A percentile compares a stretch with the other conserved stretches of the same genome.
phyloP scores from a whole-genome alignment of 1,284 basidiomycete species.

The Ustilago vetiveriae region DNA sequence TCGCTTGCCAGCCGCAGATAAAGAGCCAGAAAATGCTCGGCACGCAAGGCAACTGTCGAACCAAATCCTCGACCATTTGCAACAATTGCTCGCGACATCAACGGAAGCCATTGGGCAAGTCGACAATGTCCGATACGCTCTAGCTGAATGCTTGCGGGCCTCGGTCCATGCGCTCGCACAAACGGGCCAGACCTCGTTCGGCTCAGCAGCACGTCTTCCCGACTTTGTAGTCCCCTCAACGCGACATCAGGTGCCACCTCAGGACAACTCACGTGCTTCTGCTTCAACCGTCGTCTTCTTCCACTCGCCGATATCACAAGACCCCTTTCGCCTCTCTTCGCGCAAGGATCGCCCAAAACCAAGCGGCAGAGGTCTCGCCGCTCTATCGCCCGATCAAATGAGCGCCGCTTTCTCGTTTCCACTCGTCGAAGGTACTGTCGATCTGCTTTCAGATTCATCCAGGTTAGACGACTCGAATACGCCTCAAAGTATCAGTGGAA shows the following conservation, averaged over 20 bases:
- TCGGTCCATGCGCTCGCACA: slow-evolving; percentile 43
- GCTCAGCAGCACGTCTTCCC: slow-evolving; percentile 19
- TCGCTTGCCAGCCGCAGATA: slow-evolving; percentile 1
- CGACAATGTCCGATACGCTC: slow-evolving; percentile 45
- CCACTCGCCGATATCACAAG: slow-evolving; percentile 1
- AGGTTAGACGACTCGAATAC: not conserved
- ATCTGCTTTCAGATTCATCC: not conserved
- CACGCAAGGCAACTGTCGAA: slow-evolving; percentile 9
- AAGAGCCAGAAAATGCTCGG: slow-evolving; percentile 1
- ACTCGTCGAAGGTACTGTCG: not conserved
- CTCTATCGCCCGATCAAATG: slow-evolving; percentile 18
- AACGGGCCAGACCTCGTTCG: slow-evolving; percentile 33
- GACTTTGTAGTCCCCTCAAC: slow-evolving; percentile 30
- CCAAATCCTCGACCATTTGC: slow-evolving; percentile 18
- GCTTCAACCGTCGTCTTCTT: slow-evolving; percentile 23
- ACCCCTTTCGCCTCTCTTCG: slow-evolving; percentile 27
- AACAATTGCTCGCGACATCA: slow-evolving; percentile 24
- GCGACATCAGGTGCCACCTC: not conserved
- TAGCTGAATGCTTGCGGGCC: slow-evolving; percentile 30
- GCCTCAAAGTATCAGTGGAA: not conserved
- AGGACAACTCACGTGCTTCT: not conserved
- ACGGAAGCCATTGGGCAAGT: slow-evolving; percentile 33
- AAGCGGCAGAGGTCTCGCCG: slow-evolving; percentile 19
- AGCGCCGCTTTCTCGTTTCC: slow-evolving; percentile 10
- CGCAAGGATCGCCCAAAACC: slow-evolving; percentile 39